A percentile compares a stretch with the other conserved stretches of the same genome.
Conservation (phyloP, 331 rosid genomes). For the Spiraea crenata region DNA sequence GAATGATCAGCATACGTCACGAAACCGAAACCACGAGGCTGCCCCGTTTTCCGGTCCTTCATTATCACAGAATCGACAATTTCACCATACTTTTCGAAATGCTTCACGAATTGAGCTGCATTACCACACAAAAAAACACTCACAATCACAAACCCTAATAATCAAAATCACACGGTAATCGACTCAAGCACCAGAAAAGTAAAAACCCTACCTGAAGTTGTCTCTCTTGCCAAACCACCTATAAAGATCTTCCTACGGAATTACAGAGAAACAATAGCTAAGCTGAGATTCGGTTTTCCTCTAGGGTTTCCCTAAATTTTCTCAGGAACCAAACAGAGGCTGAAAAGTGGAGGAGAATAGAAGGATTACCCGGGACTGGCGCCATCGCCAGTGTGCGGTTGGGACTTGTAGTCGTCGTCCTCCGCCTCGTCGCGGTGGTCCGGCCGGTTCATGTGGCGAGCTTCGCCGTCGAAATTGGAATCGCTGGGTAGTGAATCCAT, state of each 20-base stretch:
- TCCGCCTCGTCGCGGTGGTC: slow-evolving; percentile 49
- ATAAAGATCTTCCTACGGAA: slow-evolving; percentile 96
- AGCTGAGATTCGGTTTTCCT: slow-evolving; percentile 15
- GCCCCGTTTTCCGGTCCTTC: slow-evolving; percentile 97
- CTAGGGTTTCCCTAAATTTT: not conserved
- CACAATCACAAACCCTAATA: slow-evolving; percentile 27
- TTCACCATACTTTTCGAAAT: slow-evolving; percentile 90
- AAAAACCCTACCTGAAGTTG: slow-evolving; percentile 74
- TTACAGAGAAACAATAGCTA: slow-evolving; percentile 5
- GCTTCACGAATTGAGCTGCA: slow-evolving; percentile 93
- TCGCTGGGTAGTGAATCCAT: slow-evolving; percentile 56
- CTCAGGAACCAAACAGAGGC: slow-evolving; percentile 17
- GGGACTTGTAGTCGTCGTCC: slow-evolving; percentile 50
- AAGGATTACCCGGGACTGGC: slow-evolving; percentile 84
- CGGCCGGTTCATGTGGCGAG: slow-evolving; percentile 39
- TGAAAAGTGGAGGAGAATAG: not conserved
- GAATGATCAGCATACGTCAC: slow-evolving; percentile 87
- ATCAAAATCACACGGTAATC: not conserved
- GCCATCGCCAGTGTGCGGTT: slow-evolving; percentile 77
- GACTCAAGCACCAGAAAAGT: slow-evolving; percentile 6
- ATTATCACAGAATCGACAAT: slow-evolving; percentile 91
- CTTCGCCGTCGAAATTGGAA: slow-evolving; percentile 36
- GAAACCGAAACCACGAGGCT: slow-evolving; percentile 97
- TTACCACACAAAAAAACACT: slow-evolving; percentile 16
- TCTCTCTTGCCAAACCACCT: slow-evolving; percentile 97